A percentile compares a stretch with the other conserved stretches of the same genome.
These are phyloP conservation scores for Solanum commersonii DNA, from an alignment of 257 asterid species.

Conservation along the genomic window DNA sequence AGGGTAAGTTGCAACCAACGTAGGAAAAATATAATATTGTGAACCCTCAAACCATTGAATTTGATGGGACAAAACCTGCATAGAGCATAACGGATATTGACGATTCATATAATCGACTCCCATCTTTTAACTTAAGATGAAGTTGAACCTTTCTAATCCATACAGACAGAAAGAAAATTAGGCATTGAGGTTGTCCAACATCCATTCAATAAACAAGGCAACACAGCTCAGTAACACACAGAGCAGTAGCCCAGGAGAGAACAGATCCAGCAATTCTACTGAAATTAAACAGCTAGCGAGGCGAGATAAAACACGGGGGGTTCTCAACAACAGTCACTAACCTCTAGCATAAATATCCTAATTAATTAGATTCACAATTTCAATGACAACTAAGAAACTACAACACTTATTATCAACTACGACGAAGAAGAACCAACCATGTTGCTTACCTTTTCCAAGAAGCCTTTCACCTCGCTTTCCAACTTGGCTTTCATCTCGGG, in stretches of 20 bases:
- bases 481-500: slow-evolving; percentile 47
- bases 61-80: no score
- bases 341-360: neutral
- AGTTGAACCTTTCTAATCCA: neutral
- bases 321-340: neutral
- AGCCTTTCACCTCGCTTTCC: slow-evolving; percentile 57
- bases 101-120: neutral
- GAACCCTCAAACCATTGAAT: no score
- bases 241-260: neutral
- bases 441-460: slow-evolving; percentile 45
- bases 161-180: neutral
- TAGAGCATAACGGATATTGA: no score
- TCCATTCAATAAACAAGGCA: neutral
- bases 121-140: neutral
- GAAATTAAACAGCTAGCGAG: neutral
- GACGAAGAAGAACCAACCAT: slow-evolving; percentile 32
- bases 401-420: slow-evolving; percentile 1
- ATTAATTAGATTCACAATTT: neutral
- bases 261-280: neutral
- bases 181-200: neutral
- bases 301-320: neutral
- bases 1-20: no score
- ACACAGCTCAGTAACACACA: no score
- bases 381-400: neutral
- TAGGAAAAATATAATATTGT: no score